A percentile compares a stretch with the other conserved stretches of the same genome.
These are phyloP conservation scores for Penicillium atrosanguineum DNA, from an alignment of 495 filamentous ascomycete genomes.

Conservation along the genomic window DNA sequence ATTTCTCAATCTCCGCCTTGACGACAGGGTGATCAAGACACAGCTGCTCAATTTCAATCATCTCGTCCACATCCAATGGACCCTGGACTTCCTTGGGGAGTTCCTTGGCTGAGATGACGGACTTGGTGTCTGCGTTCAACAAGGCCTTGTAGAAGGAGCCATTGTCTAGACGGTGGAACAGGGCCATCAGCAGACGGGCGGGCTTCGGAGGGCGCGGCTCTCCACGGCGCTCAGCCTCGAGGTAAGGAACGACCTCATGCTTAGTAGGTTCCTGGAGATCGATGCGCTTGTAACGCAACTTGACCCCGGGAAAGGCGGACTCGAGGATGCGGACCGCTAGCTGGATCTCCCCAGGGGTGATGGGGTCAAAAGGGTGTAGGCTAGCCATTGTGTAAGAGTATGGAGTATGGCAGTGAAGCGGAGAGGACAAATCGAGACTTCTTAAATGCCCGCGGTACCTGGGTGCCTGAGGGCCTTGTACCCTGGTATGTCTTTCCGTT, in stretches of 20 bases:
- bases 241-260: slow-evolving; percentile 40
- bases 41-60: slow-evolving; percentile 40
- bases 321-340: slow-evolving; percentile 39
- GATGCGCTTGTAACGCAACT: slow-evolving; percentile 45
- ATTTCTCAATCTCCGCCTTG: slow-evolving; percentile 42
- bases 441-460: background rate
- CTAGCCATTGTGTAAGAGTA: slow-evolving; percentile 19
- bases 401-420: background rate
- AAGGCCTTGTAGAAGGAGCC: slow-evolving; percentile 43
- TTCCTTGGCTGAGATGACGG: slow-evolving; percentile 37
- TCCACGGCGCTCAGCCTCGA: slow-evolving; percentile 39
- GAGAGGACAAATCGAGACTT: slow-evolving; percentile 1
- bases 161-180: slow-evolving; percentile 43
- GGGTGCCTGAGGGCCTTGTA: background rate
- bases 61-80: slow-evolving; percentile 40
- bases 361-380: slow-evolving; percentile 45
- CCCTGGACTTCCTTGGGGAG: slow-evolving; percentile 42
- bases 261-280: slow-evolving; percentile 45
- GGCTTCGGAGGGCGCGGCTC: slow-evolving; percentile 34
- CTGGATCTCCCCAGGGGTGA: slow-evolving; percentile 42
- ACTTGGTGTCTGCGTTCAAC: slow-evolving; percentile 41
- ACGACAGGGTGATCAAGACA: slow-evolving; percentile 41
- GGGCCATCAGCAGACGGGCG: slow-evolving; percentile 36
- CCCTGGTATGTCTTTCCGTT: slow-evolving; percentile 27
- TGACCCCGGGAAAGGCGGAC: slow-evolving; percentile 37